A percentile compares a stretch with the other conserved stretches of the same genome.
Conservation (phyloP, 306 rosid genomes). For the Acacia melanoxylon region DNA sequence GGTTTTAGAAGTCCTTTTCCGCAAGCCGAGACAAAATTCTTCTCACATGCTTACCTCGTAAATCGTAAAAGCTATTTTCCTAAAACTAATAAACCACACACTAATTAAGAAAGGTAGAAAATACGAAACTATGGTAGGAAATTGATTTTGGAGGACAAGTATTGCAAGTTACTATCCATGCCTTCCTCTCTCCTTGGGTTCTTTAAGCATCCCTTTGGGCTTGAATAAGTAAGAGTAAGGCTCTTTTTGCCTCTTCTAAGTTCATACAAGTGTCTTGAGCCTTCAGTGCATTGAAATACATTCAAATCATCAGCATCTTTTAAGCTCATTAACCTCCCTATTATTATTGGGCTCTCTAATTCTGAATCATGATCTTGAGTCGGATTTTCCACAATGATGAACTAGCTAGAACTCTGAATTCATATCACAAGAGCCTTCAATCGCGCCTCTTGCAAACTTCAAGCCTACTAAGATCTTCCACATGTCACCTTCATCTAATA, state of each 20-base stretch:
- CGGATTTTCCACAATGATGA: not conserved
- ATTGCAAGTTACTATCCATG: not conserved
- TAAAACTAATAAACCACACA: no score
- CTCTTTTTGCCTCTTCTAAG: not conserved
- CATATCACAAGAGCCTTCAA: no score
- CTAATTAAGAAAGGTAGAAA: not conserved
- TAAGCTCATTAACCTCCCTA: not conserved
- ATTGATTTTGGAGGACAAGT: not conserved
- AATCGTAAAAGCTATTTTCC: no score
- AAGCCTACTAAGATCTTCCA: not conserved
- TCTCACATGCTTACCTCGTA: no score
- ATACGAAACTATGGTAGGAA: not conserved
- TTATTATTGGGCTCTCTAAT: not conserved
- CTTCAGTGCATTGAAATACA: not conserved
- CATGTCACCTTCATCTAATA: not conserved
- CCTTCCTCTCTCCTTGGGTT: not conserved
- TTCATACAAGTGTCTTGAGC: not conserved
- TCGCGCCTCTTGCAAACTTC: no score
- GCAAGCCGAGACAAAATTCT: no score
- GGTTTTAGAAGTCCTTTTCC: no score
- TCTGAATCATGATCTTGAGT: not conserved
- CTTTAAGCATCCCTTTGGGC: not conserved
- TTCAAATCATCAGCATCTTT: no score
- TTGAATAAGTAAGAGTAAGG: not conserved
- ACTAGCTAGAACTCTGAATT: not conserved